Evolutionary conservation across 768 basidiomycete genomes (phyloP).

Genomic region (Hygrophoropsis aurantiaca): DNA sequence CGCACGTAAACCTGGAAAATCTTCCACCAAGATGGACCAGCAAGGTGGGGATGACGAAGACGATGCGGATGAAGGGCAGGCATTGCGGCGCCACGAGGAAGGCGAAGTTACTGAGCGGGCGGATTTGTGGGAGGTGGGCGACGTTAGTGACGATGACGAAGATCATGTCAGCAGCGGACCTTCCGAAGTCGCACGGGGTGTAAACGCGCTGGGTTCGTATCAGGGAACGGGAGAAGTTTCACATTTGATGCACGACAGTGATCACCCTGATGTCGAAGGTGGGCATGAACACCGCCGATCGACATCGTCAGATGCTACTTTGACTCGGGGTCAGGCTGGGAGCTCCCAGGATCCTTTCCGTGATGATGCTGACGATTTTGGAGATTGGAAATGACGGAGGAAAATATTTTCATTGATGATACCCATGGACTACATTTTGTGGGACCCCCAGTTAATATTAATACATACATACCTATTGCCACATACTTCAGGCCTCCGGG

Average conservation of each 20-base stretch:
- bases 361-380: conserved; percentile 28
- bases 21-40: conserved; percentile 14
- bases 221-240: conserved; percentile 38
- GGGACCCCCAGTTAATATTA: too few species aligned
- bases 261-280: conserved; percentile 34
- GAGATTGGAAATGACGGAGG: conserved; percentile 26
- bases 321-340: conserved; percentile 17
- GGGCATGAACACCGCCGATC: conserved; percentile 28
- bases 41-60: conserved; percentile 11
- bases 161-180: conserved; percentile 44
- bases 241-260: conserved; percentile 38
- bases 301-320: conserved; percentile 38
- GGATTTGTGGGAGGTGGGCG: conserved; percentile 73
- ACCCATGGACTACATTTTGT: background rate
- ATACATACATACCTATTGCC: too few species aligned
- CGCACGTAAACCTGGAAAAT: conserved; percentile 19
- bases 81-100: conserved; percentile 37
- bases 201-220: conserved; percentile 10
- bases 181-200: conserved; percentile 17
- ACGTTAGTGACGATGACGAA: conserved; percentile 68
- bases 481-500: too few species aligned
- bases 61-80: conserved; percentile 38
- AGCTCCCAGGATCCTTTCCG: conserved; percentile 11
- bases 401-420: conserved; percentile 8
- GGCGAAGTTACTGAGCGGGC: conserved; percentile 19